A percentile compares a stretch with the other conserved stretches of the same genome.
Evolutionary conservation across 306 rosid genomes (phyloP).

Genomic region (Begonia loranthoides): DNA sequence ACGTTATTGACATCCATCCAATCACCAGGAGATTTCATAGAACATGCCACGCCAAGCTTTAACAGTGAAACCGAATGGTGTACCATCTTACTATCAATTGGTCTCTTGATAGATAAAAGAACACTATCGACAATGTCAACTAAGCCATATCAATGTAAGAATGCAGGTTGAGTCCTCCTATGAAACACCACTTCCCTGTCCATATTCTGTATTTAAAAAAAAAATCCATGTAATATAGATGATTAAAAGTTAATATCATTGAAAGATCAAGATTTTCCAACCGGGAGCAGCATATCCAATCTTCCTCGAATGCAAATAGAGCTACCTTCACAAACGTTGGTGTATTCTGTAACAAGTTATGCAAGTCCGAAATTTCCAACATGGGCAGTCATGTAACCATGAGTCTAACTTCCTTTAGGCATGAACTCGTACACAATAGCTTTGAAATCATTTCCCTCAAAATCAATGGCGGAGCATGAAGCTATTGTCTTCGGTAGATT

Average conservation of each 20-base stretch:
- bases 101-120: too few species aligned
- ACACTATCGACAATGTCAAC: constrained; percentile 14
- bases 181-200: constrained; percentile 18
- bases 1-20: too few species aligned
- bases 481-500: constrained; percentile 25
- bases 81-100: too few species aligned
- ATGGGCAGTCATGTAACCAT: constrained; percentile 3
- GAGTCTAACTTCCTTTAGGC: constrained; percentile 2
- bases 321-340: neutral
- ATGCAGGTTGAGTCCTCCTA: constrained; percentile 10
- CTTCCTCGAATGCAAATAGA: neutral
- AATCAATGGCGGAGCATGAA: constrained; percentile 23
- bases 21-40: too few species aligned
- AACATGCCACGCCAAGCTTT: too few species aligned
- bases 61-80: too few species aligned
- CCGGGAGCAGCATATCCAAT: neutral
- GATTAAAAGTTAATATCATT: neutral
- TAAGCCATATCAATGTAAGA: constrained; percentile 10
- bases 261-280: neutral
- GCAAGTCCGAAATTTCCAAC: constrained; percentile 1
- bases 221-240: neutral
- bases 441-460: constrained; percentile 25
- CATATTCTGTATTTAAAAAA: neutral
- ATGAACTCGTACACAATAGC: constrained; percentile 16
- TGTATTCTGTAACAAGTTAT: neutral